Evolutionary conservation across 2,329 filamentous ascomycete species (phyloP), one percentile per base, ranked within the genome.

Genomic region (Cladosporium sphaerospermum): DNA sequence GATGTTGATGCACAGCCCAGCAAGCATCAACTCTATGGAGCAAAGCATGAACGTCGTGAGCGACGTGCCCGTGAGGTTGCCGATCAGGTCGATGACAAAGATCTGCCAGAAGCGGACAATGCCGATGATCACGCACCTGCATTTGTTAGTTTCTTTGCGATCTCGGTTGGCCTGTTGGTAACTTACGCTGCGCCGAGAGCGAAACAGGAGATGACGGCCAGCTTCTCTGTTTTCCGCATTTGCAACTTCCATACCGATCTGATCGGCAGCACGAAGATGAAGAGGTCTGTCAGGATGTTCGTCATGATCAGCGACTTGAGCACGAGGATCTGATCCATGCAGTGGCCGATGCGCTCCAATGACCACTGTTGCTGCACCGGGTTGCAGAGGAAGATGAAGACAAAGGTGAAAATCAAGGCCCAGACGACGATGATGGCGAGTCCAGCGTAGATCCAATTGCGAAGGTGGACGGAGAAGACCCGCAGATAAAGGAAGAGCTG

Each of bases 31-130:
- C 16, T 51, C 48, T 16, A 51, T 44, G 16, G 39, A 36, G 40
- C 48, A 51, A 6, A 51, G 40, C 48, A 44, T 51, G 48, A 51
- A 51, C 1, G 48, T 51, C 18, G 48, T 51, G 9, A 51, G 40
- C 11, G 48, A 51, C 6, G 48, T 51, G 9, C 48, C 48, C 16
- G 48, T 51, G 14, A 51, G 40, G 32, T 51, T 44, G 14, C 16
- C 16, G 13, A 51, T 31, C 8, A 51, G 40, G 19, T 51, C 40
- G 39, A 51, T 39, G 32, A 18, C 16, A 32, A 51, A 51, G 13
- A 51, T 51, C 16, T 31, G 48, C 48, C 48, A 51, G 48, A 51
- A 51, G 18, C 48, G 48, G 13, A 51, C 48, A 33, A 51, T 51
- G 32, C 48, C 48, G 18, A 51, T 51, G 3, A 51, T 23, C 14